Conservation (phyloP, 2,329 filamentous ascomycete species). For the Coniochaeta prunicola region DNA sequence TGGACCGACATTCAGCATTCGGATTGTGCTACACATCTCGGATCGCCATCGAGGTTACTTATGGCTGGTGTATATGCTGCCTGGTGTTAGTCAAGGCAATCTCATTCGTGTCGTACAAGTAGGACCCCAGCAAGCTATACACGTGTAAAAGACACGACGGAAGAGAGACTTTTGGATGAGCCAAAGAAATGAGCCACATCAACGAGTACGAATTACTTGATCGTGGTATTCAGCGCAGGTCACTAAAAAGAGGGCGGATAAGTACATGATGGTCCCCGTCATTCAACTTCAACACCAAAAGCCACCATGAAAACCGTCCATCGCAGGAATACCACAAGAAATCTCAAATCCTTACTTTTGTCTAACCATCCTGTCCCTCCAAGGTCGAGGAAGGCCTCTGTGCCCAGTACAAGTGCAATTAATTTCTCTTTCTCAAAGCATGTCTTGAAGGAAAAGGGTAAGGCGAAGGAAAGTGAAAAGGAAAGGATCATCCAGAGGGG, state of each 20-base stretch:
- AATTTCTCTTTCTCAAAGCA: background rate
- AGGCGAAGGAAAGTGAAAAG: background rate
- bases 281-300: constrained; percentile 1
- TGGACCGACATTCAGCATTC: background rate
- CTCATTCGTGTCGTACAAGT: background rate
- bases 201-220: background rate
- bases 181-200: background rate
- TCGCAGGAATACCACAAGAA: constrained; percentile 2
- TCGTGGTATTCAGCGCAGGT: background rate
- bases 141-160: too few species aligned
- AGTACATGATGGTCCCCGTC: background rate
- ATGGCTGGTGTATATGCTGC: background rate
- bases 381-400: background rate
- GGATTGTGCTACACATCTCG: background rate
- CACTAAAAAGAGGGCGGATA: background rate
- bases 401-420: background rate
- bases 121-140: too few species aligned
- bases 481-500: background rate
- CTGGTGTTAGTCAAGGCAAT: background rate
- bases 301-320: background rate
- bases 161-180: background rate
- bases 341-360: background rate
- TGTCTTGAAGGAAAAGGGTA: background rate
- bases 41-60: background rate
- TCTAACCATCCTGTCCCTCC: constrained; percentile 1